Evolutionary conservation across 2,329 filamentous ascomycete species (phyloP), one percentile per base, ranked within the genome.

Genomic region (Trematosphaeria pertusa): DNA sequence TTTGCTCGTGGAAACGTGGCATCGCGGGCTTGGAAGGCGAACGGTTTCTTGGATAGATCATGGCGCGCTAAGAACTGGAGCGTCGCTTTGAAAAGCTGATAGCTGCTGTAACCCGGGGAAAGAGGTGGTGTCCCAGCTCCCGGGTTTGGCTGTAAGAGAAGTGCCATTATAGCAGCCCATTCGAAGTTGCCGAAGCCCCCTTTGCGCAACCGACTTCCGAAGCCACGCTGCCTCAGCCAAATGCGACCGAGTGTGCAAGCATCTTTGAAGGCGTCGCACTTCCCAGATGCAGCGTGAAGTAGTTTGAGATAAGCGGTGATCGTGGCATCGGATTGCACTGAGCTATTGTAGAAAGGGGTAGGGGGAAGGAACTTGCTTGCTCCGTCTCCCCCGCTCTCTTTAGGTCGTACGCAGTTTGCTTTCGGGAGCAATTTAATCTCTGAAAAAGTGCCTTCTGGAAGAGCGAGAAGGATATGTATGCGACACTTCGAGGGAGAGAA

Each of bases 171-270:
- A n/a, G 84, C 76, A 0, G 88, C 82, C 90, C 91, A 97, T 69
- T 99, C 94, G 56, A 96, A 96, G 57, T 90, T 85, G 3, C 94
- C 94, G 68, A 99, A 97, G 0, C 94, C 94, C 34, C 94, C 93
- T 33, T 80, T 76, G 2, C 83, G 79, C n/a, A 91, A 72, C 17
- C 81, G 76, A 34, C 88, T 83, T 12, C 81, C 81, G 56, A 97
- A 89, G 0, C 91, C 91, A 44, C 93, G 84, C 72, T 97, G 93
- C 57, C 87, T 86, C 31, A 99, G 80, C 94, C 94, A 99, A 44
- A 89, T 83, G 46, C 88, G 85, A 19, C 93, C 94, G 17, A 99
- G 80, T 6, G 95, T 79, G 68, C 91, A 96, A 7, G 91, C 89
- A 69, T 97, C 91, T 47, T 82, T 80, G 70, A 92, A 97, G 3